These are phyloP conservation scores for Solanum ahanhuiri DNA, from an alignment of 257 asterid genomes.

Conservation along the genomic window DNA sequence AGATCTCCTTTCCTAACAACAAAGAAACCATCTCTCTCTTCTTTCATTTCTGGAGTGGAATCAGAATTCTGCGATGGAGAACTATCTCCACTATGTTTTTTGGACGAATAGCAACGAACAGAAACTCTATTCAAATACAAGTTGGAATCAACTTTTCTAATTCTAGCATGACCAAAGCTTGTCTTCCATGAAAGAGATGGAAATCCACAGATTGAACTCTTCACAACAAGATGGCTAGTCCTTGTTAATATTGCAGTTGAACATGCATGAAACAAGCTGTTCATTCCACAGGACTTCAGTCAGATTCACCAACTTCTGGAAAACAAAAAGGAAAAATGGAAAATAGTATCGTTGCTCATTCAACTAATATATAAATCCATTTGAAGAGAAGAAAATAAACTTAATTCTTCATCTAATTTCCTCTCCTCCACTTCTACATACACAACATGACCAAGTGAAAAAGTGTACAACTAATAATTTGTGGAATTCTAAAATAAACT, in stretches of 20 bases:
- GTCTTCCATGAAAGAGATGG: slow-evolving; percentile 31
- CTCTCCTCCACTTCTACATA: neutral
- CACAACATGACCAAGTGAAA: neutral
- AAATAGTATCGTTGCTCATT: neutral
- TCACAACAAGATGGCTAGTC: slow-evolving; percentile 22
- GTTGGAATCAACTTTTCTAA: slow-evolving; percentile 25
- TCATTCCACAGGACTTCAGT: slow-evolving; percentile 44
- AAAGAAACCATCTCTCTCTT: slow-evolving; percentile 83
- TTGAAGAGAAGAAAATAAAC: neutral
- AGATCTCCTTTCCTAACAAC: slow-evolving; percentile 93
- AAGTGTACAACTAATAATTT: neutral
- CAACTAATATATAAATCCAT: neutral
- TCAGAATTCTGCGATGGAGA: slow-evolving; percentile 26
- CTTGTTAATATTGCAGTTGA: slow-evolving; percentile 30
- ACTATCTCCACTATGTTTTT: slow-evolving; percentile 27
- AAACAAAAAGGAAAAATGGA: neutral
- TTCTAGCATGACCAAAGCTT: slow-evolving; percentile 24
- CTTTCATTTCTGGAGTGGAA: slow-evolving; percentile 49
- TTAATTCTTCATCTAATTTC: neutral
- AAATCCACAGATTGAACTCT: slow-evolving; percentile 25
- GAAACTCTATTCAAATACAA: slow-evolving; percentile 24
- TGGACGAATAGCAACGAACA: slow-evolving; percentile 42
- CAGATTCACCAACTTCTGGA: slow-evolving; percentile 30
- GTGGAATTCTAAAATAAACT: neutral
- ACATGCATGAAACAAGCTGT: slow-evolving; percentile 58